These are phyloP conservation scores for Lactarius hengduanensis DNA, from an alignment of 768 basidiomycete genomes.

Conservation along the genomic window DNA sequence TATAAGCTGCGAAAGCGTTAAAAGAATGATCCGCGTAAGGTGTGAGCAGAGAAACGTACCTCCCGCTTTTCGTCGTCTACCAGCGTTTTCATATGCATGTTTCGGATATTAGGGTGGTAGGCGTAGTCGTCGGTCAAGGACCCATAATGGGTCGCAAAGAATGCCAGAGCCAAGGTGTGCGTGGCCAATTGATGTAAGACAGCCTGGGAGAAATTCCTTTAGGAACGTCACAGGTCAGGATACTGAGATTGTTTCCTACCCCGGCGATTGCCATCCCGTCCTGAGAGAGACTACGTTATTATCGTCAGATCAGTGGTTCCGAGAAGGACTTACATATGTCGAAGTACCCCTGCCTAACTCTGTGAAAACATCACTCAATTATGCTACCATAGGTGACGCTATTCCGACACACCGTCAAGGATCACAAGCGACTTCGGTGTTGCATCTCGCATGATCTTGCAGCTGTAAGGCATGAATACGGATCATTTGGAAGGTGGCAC, in stretches of 20 bases:
- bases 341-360: slow-evolving; percentile 96
- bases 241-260: slow-evolving; percentile 40
- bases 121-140: slow-evolving; percentile 92
- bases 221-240: background rate
- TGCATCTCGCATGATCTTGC: slow-evolving; percentile 90
- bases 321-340: slow-evolving; percentile 62
- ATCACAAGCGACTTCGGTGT: slow-evolving; percentile 94
- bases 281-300: slow-evolving; percentile 38
- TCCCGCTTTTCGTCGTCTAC: slow-evolving; percentile 91
- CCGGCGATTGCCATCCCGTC: slow-evolving; percentile 99
- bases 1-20: slow-evolving; percentile 57
- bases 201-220: slow-evolving; percentile 46
- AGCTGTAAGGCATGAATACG: slow-evolving; percentile 44
- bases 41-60: slow-evolving; percentile 42
- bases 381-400: background rate
- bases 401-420: slow-evolving; percentile 70
- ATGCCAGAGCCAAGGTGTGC: slow-evolving; percentile 84
- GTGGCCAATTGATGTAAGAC: slow-evolving; percentile 95
- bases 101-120: slow-evolving; percentile 89
- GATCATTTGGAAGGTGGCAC: background rate
- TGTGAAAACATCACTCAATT: slow-evolving; percentile 34
- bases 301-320: slow-evolving; percentile 12
- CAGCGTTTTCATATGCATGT: slow-evolving; percentile 94
- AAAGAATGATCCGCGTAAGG: background rate
- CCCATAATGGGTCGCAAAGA: slow-evolving; percentile 98